A percentile compares a stretch with the other conserved stretches of the same genome.
phyloP scores from a whole-genome alignment of 306 rosid genomes.

The Cicer pinnatifidum region DNA sequence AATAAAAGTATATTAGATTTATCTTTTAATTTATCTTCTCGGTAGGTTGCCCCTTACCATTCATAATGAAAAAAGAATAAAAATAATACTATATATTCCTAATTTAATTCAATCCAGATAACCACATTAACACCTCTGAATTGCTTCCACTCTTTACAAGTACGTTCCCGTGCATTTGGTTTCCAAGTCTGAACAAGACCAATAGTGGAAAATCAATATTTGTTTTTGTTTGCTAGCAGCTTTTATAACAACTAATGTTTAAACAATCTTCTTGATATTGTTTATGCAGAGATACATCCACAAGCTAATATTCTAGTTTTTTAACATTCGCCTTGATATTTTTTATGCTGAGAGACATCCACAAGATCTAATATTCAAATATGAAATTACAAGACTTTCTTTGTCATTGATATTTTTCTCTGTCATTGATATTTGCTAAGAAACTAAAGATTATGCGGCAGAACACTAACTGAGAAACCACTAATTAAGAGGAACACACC shows the following conservation, averaged over 20 bases:
- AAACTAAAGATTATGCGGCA: neutral
- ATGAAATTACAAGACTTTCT: neutral
- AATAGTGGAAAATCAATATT: neutral
- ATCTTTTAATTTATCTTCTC: no score
- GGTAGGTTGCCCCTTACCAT: no score
- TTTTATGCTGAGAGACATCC: neutral
- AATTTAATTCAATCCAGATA: neutral
- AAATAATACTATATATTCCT: neutral
- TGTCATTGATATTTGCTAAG: neutral
- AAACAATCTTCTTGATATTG: neutral
- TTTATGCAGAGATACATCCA: neutral
- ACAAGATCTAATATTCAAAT: neutral
- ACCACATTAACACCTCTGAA: neutral
- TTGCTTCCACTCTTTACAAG: neutral
- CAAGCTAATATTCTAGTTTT: neutral
- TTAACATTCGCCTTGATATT: neutral
- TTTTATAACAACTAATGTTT: neutral
- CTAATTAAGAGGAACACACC: neutral
- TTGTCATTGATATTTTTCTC: neutral
- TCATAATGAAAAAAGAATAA: no score
- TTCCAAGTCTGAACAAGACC: no score
- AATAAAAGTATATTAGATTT: no score
- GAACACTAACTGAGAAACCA: slow-evolving; percentile 4
- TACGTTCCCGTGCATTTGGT: neutral
- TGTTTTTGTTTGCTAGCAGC: neutral